Evolutionary conservation across 257 asterid species (phyloP), one percentile per base, ranked within the genome.

Genomic region (Petunia secreta): DNA sequence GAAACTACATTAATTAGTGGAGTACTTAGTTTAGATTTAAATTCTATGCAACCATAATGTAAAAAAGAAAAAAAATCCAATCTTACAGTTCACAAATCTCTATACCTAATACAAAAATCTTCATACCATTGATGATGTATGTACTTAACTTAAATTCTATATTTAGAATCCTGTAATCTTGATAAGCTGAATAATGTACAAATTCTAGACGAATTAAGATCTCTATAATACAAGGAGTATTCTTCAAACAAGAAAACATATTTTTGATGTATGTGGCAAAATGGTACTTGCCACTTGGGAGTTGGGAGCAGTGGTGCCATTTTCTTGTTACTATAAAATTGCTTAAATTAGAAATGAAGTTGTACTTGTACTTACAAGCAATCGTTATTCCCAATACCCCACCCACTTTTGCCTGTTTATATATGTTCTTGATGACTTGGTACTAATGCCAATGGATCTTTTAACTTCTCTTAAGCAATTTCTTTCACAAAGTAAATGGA

Each of bases 351-450:
- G 62, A 48, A 73, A 73, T 1, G 77, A 73, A 50, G 39, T 50
- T 73, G 62, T 50, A 73, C 77, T 50, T 73, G 62, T 50, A 73
- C 77, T 73, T 50, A 55, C 10, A 16, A 48, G 9, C 63, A 67
- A 43, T 67, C 43, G 62, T 50, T 52, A 4, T 13, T 73, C 62
- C 77, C 77, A 73, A 50, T 50, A 50, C 82, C 43, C 82, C 82
- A 79, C 66, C 36, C 43, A 8, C 40, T 65, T 64, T 79, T 79
- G 75, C 64, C 52, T 50, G 65, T 2, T 65, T 38, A 39, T 65
- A 1, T 43, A 8, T 68, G 39, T 68, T 8, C 55, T 41, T 43
- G 8, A 43, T 4, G 25, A 25, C 43, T 69, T n/a, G 37, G 52
- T 40, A 66, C 53, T 40, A 43, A n/a, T 8, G 58, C 5, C 43